Evolutionary conservation across 441 rosid genomes (phyloP).

Genomic region (Flueggea neowawraea): DNA sequence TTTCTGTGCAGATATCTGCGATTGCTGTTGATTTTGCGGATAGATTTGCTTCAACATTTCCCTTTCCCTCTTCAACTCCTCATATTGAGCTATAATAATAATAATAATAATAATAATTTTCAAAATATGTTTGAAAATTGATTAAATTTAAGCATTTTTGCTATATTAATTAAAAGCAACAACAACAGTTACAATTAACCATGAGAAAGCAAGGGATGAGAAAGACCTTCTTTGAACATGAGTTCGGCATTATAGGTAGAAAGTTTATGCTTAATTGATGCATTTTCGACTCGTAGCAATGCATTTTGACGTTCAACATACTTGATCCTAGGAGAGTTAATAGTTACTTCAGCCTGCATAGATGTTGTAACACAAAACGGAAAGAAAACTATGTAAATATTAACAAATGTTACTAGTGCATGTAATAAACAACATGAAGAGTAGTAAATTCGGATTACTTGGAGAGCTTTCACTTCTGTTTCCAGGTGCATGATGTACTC

Average conservation of each 20-base stretch:
- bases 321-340: constrained; percentile 13
- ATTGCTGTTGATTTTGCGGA: too few species aligned
- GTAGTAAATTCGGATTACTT: constrained; percentile 15
- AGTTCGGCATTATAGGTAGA: constrained; percentile 7
- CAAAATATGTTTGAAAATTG: background rate
- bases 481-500: constrained; percentile 25
- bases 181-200: too few species aligned
- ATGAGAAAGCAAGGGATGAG: background rate
- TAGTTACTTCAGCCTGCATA: constrained; percentile 20
- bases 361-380: background rate
- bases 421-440: too few species aligned
- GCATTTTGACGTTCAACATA: constrained; percentile 16
- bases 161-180: too few species aligned
- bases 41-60: constrained; percentile 9
- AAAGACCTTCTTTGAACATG: constrained; percentile 18
- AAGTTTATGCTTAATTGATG: constrained; percentile 16
- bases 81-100: constrained; percentile 22
- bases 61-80: constrained; percentile 25
- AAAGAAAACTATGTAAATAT: background rate
- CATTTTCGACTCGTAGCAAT: constrained; percentile 25
- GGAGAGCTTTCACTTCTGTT: constrained; percentile 19
- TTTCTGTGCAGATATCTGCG: too few species aligned
- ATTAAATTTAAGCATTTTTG: too few species aligned
- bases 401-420: too few species aligned
- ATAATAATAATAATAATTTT: background rate